Evolutionary conservation across 2,329 filamentous ascomycete genomes (phyloP).

Genomic region (Botryotinia globosa): DNA sequence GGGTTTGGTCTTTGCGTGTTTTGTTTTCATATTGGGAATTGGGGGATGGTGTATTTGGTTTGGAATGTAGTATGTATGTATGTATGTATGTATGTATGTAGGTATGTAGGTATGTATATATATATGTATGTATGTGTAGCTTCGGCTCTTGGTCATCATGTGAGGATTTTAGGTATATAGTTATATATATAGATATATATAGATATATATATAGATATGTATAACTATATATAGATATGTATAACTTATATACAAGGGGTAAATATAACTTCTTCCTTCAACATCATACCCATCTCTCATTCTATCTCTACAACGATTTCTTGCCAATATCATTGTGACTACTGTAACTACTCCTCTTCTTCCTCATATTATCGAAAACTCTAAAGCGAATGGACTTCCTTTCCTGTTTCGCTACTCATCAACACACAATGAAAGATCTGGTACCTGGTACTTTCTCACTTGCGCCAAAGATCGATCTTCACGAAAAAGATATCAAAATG

Average conservation of each 20-base stretch:
- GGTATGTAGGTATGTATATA: not conserved
- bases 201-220: too few relatives aligned
- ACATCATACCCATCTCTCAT: not conserved
- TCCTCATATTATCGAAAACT: not conserved
- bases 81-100: not conserved
- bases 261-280: not conserved
- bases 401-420: not conserved
- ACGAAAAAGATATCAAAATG: not conserved
- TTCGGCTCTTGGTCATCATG: not conserved
- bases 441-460: not conserved
- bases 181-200: too few relatives aligned
- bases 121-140: too few relatives aligned
- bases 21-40: not conserved
- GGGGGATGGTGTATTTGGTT: too few relatives aligned
- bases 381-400: not conserved
- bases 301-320: too few relatives aligned
- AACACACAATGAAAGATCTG: not conserved
- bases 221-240: too few relatives aligned
- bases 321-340: not conserved
- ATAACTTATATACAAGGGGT: not conserved
- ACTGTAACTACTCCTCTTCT: not conserved
- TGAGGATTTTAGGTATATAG: not conserved
- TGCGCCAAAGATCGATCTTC: not conserved
- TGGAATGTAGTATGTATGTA: too few relatives aligned
- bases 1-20: not conserved